These are phyloP conservation scores for Cordyceps cicadae DNA, from an alignment of 2,329 filamentous ascomycete species.

Conservation along the genomic window DNA sequence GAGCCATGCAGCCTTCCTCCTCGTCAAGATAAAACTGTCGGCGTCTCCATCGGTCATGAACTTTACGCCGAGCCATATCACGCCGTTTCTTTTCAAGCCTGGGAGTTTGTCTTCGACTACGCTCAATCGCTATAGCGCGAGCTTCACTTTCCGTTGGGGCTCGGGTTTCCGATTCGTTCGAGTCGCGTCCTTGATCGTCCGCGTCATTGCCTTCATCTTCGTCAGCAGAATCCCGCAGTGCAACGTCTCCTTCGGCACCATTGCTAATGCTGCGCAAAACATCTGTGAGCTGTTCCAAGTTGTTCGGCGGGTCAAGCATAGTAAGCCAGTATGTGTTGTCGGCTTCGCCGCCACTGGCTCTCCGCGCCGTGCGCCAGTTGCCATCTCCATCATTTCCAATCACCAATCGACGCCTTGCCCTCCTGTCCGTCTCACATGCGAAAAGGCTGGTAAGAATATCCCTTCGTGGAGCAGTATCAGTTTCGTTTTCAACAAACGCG, in stretches of 20 bases:
- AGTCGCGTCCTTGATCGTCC: slow-evolving; percentile 8
- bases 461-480: slow-evolving; percentile 52
- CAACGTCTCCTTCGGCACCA: slow-evolving; percentile 17
- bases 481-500: slow-evolving; percentile 50
- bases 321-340: slow-evolving; percentile 35
- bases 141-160: slow-evolving; percentile 32
- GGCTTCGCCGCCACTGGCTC: slow-evolving; percentile 22
- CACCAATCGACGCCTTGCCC: slow-evolving; percentile 22
- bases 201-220: slow-evolving; percentile 11
- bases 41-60: slow-evolving; percentile 67
- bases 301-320: slow-evolving; percentile 37
- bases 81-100: slow-evolving; percentile 32
- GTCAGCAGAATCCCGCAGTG: slow-evolving; percentile 21
- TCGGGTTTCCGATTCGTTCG: slow-evolving; percentile 23
- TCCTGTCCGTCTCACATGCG: slow-evolving; percentile 26
- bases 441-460: slow-evolving; percentile 51
- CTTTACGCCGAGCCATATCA: slow-evolving; percentile 40
- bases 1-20: slow-evolving; percentile 65
- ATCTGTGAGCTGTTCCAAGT: slow-evolving; percentile 34
- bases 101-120: slow-evolving; percentile 27
- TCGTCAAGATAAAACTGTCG: slow-evolving; percentile 77
- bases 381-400: slow-evolving; percentile 25
- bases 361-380: slow-evolving; percentile 28
- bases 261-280: slow-evolving; percentile 28
- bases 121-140: slow-evolving; percentile 29